phyloP scores from a whole-genome alignment of 768 basidiomycete species.

The Amanita rimosa region DNA sequence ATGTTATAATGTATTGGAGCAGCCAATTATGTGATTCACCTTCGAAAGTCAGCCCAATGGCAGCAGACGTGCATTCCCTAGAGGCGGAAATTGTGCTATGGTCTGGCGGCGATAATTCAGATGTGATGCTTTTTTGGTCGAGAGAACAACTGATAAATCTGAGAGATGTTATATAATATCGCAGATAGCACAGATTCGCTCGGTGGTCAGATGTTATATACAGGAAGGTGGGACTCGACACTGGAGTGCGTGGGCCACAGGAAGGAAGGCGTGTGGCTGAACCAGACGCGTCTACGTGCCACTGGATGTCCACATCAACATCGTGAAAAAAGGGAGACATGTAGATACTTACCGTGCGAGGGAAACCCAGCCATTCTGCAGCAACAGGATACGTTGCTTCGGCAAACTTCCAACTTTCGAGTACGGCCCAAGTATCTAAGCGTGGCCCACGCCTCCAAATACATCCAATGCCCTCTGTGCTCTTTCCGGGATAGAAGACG shows the following conservation, averaged over 20 bases:
- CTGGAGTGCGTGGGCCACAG: constrained; percentile 43
- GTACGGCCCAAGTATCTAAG: constrained; percentile 50
- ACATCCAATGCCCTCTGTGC: constrained; percentile 47
- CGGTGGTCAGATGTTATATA: constrained; percentile 56
- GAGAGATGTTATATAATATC: constrained; percentile 29
- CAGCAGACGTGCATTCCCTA: constrained; percentile 42
- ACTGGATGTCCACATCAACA: constrained; percentile 26
- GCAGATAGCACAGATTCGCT: constrained; percentile 43
- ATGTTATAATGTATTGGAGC: background rate
- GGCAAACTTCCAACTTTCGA: constrained; percentile 43
- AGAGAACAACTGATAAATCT: constrained; percentile 41
- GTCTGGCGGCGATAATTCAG: constrained; percentile 23
- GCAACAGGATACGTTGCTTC: constrained; percentile 47
- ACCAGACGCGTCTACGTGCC: constrained; percentile 34
- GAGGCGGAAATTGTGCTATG: constrained; percentile 22
- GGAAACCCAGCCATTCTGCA: constrained; percentile 47
- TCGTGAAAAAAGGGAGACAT: background rate
- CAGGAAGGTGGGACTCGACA: constrained; percentile 43
- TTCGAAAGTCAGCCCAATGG: constrained; percentile 49
- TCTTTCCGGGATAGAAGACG: constrained; percentile 59
- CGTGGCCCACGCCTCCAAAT: constrained; percentile 52
- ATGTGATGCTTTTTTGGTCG: constrained; percentile 21
- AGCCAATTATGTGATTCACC: constrained; percentile 23
- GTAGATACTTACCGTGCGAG: constrained; percentile 41
- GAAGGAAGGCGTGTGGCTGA: constrained; percentile 42